Base-by-base conservation (phyloP, 169 alveolate species). In the Eimeria necatrix region DNA sequence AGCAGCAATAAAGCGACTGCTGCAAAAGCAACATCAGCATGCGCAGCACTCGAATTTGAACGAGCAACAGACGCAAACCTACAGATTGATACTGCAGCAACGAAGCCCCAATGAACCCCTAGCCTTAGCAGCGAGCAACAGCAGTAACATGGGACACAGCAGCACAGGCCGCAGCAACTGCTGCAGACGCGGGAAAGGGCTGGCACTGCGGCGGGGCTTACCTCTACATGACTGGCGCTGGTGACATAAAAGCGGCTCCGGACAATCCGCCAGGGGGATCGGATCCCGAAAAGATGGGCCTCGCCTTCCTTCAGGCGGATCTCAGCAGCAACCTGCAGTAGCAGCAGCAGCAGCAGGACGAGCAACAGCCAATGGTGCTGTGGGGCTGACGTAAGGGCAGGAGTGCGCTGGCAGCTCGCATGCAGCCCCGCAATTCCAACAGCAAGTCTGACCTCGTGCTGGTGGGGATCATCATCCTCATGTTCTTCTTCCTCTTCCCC, bases 181-280 rank as follows among this genome's bases (percentile, higher is more conserved):
- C 49, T 12, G 22, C 20, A 9, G 22, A 20, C 24, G 52, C 52
- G 76, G 76, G 3, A 12, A 32, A 83, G 80, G 52, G 91, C 20
- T 26, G 91, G 24, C 12, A 24, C 73, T 59, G 78, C 9, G 14
- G 70, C 16, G 20, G 49, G 20, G 8, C 60, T 14, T n/a, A 71
- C 83, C 80, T 97, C 95, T 94, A 98, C 94, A 87, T 97, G 98
- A 4, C 98, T 97, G 22, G 99, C 99, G 22, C 98, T 97, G 8
- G 99, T 97, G 16, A 98, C 98, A 95, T 98, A 98, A 96, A 97
- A 98, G 32, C 99, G 94, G 56, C 98, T 97, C 22, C 99, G 96
- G 78, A 98, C 99, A 96, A 97, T 97, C 48, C 98, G 96, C 97
- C 98, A 97, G 14, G 98, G 98, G 41, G 97, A 94, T 22, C 97